Percentiles rank a stretch among this genome's conserved stretches.
Conservation (phyloP, 768 basidiomycete species). For the Tephrocybe rancida region DNA sequence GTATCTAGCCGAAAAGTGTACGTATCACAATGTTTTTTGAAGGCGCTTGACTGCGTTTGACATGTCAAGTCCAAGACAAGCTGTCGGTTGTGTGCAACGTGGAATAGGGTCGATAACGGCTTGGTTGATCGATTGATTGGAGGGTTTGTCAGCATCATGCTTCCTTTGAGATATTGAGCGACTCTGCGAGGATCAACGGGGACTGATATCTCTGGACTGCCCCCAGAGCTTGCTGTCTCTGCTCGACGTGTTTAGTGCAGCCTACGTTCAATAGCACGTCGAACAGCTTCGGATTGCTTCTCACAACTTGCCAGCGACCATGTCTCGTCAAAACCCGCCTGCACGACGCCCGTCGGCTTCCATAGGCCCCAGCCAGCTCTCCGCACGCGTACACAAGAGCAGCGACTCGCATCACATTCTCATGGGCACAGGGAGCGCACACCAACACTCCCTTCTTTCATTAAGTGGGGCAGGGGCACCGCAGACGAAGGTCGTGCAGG, state of each 20-base stretch:
- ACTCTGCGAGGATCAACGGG: slow-evolving; percentile 21
- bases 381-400: slow-evolving; percentile 41
- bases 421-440: slow-evolving; percentile 17
- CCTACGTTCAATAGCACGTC: slow-evolving; percentile 2
- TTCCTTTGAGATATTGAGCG: slow-evolving; percentile 20
- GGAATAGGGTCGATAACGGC: neutral
- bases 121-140: slow-evolving; percentile 9
- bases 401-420: slow-evolving; percentile 60
- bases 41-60: neutral
- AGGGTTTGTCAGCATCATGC: slow-evolving; percentile 28
- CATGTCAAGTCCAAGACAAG: too few relatives aligned
- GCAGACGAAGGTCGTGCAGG: slow-evolving; percentile 82
- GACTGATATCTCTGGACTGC: slow-evolving; percentile 24
- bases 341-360: slow-evolving; percentile 64
- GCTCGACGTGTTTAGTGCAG: slow-evolving; percentile 16
- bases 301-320: neutral
- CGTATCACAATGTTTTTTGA: slow-evolving; percentile 1
- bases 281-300: neutral
- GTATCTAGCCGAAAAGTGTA: neutral
- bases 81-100: neutral
- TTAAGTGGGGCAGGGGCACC: slow-evolving; percentile 50
- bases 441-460: slow-evolving; percentile 35
- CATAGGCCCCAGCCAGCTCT: slow-evolving; percentile 35
- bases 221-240: slow-evolving; percentile 12
- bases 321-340: slow-evolving; percentile 40